Base-by-base conservation (phyloP, 805 yeast genomes). In the Monosporozyma siamensis region DNA sequence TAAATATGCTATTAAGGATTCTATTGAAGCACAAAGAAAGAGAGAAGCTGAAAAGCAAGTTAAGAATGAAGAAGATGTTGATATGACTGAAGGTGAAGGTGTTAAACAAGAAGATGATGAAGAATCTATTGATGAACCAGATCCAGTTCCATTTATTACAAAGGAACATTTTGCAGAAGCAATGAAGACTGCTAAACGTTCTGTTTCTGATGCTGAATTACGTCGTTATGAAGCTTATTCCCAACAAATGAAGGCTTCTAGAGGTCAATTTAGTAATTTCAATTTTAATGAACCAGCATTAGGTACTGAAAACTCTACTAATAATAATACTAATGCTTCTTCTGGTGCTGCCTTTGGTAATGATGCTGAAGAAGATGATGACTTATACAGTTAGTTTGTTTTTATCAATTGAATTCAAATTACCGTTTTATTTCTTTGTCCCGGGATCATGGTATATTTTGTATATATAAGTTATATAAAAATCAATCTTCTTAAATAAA, bases 161-260 rank as follows among this genome's bases (percentile, higher is more conserved):
- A 84, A 82, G 61, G 82, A 81, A 41, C 99, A 92, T 65, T 88
- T 92, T 57, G 96, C 92, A 68, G 97, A 92, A 72, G 99, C 99
- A 38, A 92, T 92, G 99, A 89, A 90, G 80, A 88, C 97, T 1
- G 99, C 98, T 42, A 83, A 88, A 68, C 84, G 97, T 58, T 89
- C 97, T 44, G 99, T 92, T 39, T 81, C 94, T 32, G 97, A 94
- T 60, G 85, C 96, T 30, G 98, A 92, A 68, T 75, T 92, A 60
- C 92, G 99, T 69, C 89, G 98, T 69, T 92, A 92, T 65, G 98
- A 92, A 71, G 94, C 97, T 6, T 92, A 90, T 59, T 95, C 96
- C 40, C 96, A 90, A 68, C 96, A 90, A 69, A 74, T 92, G 66
- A 94, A 82, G 66, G 86, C 95, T 44, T 84, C 96, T 1, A 86